Base-by-base conservation (phyloP, 495 filamentous ascomycete species). In the Aeminium ludgeri region DNA sequence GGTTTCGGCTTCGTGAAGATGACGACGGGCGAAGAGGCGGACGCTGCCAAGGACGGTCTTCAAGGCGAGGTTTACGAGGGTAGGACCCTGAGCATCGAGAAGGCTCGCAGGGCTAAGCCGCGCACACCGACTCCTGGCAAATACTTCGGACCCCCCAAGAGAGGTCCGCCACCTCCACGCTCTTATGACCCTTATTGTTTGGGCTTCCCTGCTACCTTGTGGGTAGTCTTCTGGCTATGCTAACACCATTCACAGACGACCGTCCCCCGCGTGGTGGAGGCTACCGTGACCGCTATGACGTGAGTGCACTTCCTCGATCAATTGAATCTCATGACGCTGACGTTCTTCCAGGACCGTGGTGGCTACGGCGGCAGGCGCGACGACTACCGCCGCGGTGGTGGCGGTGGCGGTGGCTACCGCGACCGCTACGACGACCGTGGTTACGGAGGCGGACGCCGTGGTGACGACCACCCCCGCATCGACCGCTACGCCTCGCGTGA, bases 1-100 rank as follows among this genome's bases (percentile, higher is more conserved):
- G 89, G 89, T 51, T 99, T 99, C 51, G 89, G 91, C 41, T 99
- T 99, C 66, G 91, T 99, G 58, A 96, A 96, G 69, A 95, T 96
- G 86, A 74, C 78, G 30, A 92, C 83, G 44, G 70, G 79, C 20
- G 87, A 96, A 44, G 79, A 86, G 59, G 89, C 89, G 38, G 86
- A 95, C 62, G 86, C 86, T 50, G 91, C 91, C 50, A 93, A 93
- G 66, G 91, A 96, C 45, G 85, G 82, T 43, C 67, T 99, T 33
- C 86, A 94, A 63, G 86, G 89, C 56, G 89, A 95, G 63, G 74
- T 82, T 45, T 84, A 94, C 48, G 87, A 96, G 55, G 91, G 91
- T 45, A 82, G 87, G 51, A 94, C 86, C 42, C 66, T 99, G 45
- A 94, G 85, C 70, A 96, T 99, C 45, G 91, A 99, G 73, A 99